Base-by-base conservation (phyloP, 1,139 yeast species). In the Debaryomycetaceae sp. region DNA sequence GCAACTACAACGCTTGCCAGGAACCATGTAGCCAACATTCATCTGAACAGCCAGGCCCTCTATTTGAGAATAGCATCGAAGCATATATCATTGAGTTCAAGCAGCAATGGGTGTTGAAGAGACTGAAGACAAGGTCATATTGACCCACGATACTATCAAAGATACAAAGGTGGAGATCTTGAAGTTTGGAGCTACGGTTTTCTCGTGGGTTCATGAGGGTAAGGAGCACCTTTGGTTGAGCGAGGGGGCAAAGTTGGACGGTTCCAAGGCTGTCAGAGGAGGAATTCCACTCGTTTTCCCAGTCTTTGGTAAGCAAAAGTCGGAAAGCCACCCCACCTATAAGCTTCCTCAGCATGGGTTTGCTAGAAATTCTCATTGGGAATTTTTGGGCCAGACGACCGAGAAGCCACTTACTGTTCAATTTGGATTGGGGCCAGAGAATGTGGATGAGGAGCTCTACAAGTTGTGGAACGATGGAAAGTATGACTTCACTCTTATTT, bases 211-310 rank as follows among this genome's bases (percentile, higher is more conserved):
- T 46, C 49, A 57, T 39, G 68, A 78, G 33, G 89, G 86, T 27
- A 65, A 69, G 42, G 97, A 93, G 63, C 91, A 86, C 65, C 66
- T 75, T 48, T 72, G 78, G 78, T 62, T 85, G 37, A 80, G 87
- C 7, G 66, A 72, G 11, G 93, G 81, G 38, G 97, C 98, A 42
- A 80, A 83, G 56, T 69, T 91, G 50, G 98, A 93, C 58, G 97
- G 97, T 4, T 68, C 91, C 41, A 87, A 86, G 62, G 95, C 98
- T 1, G 97, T 93, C 24, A 80, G 99, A 60, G 99, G 99, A 49
- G 99, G 99, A 42, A 87, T 93, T 44, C 99, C 99, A 9, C 73
- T 93, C 29, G 98, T 91, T 2, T 93, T 93, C 76, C 99, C 98
- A 1, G 84, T 90, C 6, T 93, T 93, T 65, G 98, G 99, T 48